Evolutionary conservation across 805 yeast genomes (phyloP).

Genomic region (Wickerhamiella alocasiicola): DNA sequence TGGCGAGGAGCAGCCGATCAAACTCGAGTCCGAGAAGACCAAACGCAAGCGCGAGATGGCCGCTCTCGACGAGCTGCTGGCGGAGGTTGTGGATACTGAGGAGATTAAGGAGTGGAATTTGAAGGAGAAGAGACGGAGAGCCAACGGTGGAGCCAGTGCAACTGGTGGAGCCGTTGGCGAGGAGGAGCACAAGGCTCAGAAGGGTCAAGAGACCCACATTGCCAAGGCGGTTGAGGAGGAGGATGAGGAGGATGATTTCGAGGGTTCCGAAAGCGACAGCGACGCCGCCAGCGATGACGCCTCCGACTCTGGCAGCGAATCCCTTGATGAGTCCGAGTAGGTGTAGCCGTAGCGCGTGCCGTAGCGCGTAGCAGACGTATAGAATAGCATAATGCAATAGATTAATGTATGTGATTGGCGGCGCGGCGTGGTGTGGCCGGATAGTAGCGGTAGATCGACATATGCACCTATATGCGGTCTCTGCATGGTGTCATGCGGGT

Average conservation of each 20-base stretch:
- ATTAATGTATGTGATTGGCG: too few relatives aligned
- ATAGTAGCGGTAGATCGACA: too few relatives aligned
- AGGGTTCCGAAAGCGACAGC: neutral
- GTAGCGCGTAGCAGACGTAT: too few relatives aligned
- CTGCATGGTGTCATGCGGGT: too few relatives aligned
- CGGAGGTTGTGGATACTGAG: conserved; percentile 72
- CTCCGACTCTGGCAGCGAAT: neutral
- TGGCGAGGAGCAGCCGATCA: conserved; percentile 30
- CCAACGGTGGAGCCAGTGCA: neutral
- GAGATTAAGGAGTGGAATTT: conserved; percentile 52
- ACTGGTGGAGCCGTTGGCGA: neutral
- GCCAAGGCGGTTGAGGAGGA: neutral
- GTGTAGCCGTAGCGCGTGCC: too few relatives aligned
- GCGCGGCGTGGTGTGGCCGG: too few relatives aligned
- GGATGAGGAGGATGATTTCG: neutral
- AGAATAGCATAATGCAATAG: too few relatives aligned
- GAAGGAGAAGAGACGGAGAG: conserved; percentile 29
- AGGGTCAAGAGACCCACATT: neutral
- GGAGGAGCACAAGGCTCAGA: neutral
- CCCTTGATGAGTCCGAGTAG: conserved; percentile 8
- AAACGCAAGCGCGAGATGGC: conserved; percentile 24
- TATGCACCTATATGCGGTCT: too few relatives aligned
- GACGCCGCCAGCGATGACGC: neutral
- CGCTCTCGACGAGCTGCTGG: conserved; percentile 59
- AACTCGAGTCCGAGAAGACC: conserved; percentile 22